A percentile compares a stretch with the other conserved stretches of the same genome.
phyloP scores from a whole-genome alignment of 257 asterid species.

The Apocynum venetum region DNA sequence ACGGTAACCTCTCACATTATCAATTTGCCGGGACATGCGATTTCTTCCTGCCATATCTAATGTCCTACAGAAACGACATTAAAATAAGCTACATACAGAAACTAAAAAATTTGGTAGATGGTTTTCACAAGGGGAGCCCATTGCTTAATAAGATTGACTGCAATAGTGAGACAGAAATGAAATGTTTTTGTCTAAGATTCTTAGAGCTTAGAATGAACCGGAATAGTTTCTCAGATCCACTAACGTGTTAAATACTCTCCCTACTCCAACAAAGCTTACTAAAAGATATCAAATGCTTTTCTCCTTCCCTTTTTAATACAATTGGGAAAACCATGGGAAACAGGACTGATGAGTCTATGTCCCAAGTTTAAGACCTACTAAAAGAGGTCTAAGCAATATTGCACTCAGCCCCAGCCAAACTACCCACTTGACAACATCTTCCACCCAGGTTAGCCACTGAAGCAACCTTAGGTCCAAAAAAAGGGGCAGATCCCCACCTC shows the following conservation, averaged over 20 bases:
- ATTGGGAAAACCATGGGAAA: background rate
- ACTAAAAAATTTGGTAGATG: background rate
- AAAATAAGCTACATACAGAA: background rate
- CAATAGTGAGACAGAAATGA: background rate
- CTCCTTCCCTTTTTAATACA: background rate
- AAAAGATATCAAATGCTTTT: background rate
- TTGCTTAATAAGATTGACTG: background rate
- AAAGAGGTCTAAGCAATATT: background rate
- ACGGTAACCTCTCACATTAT: slow-evolving; percentile 40
- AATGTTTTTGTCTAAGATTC: background rate
- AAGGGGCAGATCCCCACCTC: too few species aligned
- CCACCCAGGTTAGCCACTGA: too few species aligned
- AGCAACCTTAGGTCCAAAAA: too few species aligned
- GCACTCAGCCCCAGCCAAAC: background rate
- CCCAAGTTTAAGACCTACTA: background rate
- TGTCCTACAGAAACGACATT: slow-evolving; percentile 1
- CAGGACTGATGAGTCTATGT: background rate
- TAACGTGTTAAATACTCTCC: background rate
- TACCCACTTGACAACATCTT: too few species aligned
- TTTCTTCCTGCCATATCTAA: slow-evolving; percentile 68
- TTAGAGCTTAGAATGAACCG: background rate
- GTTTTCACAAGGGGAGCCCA: background rate
- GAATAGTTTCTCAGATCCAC: background rate
- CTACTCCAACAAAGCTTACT: background rate
- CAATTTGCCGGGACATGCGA: slow-evolving; percentile 54